phyloP scores from a whole-genome alignment of 148 eudicot species.

The Vaccinium darrowii region DNA sequence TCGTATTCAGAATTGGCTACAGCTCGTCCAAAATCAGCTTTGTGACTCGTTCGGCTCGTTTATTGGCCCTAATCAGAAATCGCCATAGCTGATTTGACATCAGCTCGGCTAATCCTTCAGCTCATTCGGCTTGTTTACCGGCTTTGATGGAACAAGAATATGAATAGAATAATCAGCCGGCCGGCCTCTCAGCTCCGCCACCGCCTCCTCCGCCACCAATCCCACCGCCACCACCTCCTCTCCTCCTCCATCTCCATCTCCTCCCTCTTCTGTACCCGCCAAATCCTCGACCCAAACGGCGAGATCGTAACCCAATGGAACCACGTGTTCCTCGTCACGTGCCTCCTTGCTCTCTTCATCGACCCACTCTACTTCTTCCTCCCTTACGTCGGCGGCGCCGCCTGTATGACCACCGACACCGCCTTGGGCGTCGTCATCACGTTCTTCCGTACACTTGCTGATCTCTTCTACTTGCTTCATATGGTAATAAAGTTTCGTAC shows the following conservation, averaged over 20 bases:
- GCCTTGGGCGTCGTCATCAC: constrained; percentile 51
- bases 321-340: constrained; percentile 60
- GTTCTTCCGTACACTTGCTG: constrained; percentile 49
- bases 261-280: constrained; percentile 27
- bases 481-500: constrained; percentile 68
- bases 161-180: constrained; percentile 36
- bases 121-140: neutral
- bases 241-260: constrained; percentile 1
- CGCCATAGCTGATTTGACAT: too few species aligned
- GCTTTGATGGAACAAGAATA: constrained; percentile 28
- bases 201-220: constrained; percentile 7
- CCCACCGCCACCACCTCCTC: constrained; percentile 14
- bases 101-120: neutral
- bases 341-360: constrained; percentile 63
- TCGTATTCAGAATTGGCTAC: too few species aligned
- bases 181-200: constrained; percentile 45
- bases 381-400: constrained; percentile 36
- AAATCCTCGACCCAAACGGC: constrained; percentile 73
- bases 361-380: constrained; percentile 83
- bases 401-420: constrained; percentile 45
- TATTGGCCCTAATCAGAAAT: too few species aligned
- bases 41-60: too few species aligned
- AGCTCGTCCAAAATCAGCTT: too few species aligned
- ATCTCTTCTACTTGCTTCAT: constrained; percentile 58
- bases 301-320: constrained; percentile 67